Evolutionary conservation across 768 basidiomycete genomes (phyloP), one percentile per base, ranked within the genome.

Genomic region (Tephrocybe sp.): DNA sequence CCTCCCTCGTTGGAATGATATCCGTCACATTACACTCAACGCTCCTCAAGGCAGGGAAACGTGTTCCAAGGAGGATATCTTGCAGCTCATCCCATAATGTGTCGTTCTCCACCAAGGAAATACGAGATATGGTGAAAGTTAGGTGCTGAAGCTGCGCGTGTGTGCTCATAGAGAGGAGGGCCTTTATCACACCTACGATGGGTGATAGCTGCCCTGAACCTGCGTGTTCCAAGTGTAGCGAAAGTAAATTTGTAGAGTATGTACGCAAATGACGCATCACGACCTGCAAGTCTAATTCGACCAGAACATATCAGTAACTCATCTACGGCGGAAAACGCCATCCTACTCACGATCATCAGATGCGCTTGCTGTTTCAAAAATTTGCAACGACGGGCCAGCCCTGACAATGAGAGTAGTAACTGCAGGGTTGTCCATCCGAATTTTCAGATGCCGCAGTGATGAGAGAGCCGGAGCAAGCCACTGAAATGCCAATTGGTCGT

Each of bases 381-480:
- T 11, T 38, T 39, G 43, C 25, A 51, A 41, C 16, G 50, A 39
- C 21, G 30, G 23, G n/a, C 50, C 44, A 41, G 50, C 50, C 7
- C 36, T 37, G 38, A 39, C 27, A 30, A 45, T 31, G 22, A 33
- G 41, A 16, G 16, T 51, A 15, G 23, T 43, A 21, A 23, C 8
- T 13, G 16, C 5, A 5, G 47, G 18, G 18, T 12, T 19, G 3
- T n/a, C 30, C 18, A 12, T 15, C 4, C 23, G 13, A 12, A 44
- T 29, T 38, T 30, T 40, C 25, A 51, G 41, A 16, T 4, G 30
- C 46, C 25, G 34, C 44, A 51, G 34, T 15, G 43, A 51, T 15
- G 43, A 51, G 27, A 51, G 50, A 45, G 50, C 50, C 18, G 50
- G 42, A 18, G 27, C 33, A 30, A 51, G 23, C 50, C 50, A 51